Evolutionary conservation across 2,329 filamentous ascomycete species (phyloP), one percentile per base, ranked within the genome.

Genomic region (Phialocephala sp.): DNA sequence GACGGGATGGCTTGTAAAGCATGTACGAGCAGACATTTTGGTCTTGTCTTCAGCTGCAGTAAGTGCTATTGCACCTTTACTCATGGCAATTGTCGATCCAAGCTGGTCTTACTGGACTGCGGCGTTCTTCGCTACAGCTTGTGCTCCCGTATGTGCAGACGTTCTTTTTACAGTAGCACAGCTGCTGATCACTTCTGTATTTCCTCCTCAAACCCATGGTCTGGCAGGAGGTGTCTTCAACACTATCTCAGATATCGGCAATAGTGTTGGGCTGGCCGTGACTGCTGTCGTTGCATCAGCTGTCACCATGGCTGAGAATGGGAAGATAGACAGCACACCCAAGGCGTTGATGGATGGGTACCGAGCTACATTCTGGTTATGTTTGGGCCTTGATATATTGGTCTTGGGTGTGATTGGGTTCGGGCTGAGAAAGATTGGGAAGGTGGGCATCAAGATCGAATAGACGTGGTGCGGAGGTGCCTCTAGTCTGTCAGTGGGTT

Each of bases 151-250:
- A 75, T 18, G 77, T 80, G 9, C 77, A 79, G 66, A 80, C 79
- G 15, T 85, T 0, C 76, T 89, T 8, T 88, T 87, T 72, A 88
- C 84, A 0, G 81, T 89, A 2, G 84, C 81, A 0, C 77, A 84
- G 24, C 79, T 89, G 22, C 76, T 88, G 3, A 81, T 88, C 8
- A 82, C 85, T 15, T 68, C 69, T 2, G 80, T 79, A 2, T 89
- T 88, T 66, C 83, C 85, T 0, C 78, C 81, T n/a, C 76, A 85
- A 9, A 87, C 80, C 0, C 86, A 89, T 64, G 84, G 84, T 0
- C 76, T 89, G 0, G 86, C 85, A 0, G 87, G 87, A 0, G 86
- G 84, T 0, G 86, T 89, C 0, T 89, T 89, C 74, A 88, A 87
- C 66, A 87, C 85, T 0, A 78, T 84, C 0, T 77, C 80, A 0